A percentile compares a stretch with the other conserved stretches of the same genome.
Conservation (phyloP, 169 alveolate genomes). For the Toxoplasma gondii region DNA sequence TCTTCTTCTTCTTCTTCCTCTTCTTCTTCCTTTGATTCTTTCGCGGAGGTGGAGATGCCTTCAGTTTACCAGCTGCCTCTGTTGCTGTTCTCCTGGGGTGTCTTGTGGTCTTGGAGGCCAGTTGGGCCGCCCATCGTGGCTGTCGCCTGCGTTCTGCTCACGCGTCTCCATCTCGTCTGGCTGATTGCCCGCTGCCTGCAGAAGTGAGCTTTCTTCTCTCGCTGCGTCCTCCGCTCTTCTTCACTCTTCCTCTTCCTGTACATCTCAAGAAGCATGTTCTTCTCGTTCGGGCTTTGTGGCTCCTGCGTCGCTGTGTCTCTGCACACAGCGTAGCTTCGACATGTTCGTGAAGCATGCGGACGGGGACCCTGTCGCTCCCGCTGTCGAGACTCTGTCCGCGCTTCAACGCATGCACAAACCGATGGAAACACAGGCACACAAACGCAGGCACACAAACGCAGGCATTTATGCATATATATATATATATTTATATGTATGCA, state of each 20-base stretch:
- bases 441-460: neutral
- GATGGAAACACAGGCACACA: neutral
- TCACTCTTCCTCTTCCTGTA: neutral
- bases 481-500: neutral
- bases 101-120: conserved; percentile 1
- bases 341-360: no score
- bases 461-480: neutral
- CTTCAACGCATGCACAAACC: neutral
- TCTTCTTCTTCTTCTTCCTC: neutral
- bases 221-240: neutral
- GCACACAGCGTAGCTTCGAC: neutral
- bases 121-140: conserved; percentile 6
- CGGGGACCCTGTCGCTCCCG: no score
- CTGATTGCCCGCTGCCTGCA: neutral
- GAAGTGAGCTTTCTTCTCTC: neutral
- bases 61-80: neutral
- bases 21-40: neutral
- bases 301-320: neutral
- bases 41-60: neutral
- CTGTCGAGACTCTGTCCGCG: no score
- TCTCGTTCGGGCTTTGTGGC: neutral
- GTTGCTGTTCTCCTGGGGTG: neutral
- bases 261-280: no score
- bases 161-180: conserved; percentile 47
- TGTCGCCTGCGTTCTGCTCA: conserved; percentile 7